These are phyloP conservation scores for Coniferiporia weirii DNA, from an alignment of 1,284 basidiomycete genomes.

Conservation along the genomic window DNA sequence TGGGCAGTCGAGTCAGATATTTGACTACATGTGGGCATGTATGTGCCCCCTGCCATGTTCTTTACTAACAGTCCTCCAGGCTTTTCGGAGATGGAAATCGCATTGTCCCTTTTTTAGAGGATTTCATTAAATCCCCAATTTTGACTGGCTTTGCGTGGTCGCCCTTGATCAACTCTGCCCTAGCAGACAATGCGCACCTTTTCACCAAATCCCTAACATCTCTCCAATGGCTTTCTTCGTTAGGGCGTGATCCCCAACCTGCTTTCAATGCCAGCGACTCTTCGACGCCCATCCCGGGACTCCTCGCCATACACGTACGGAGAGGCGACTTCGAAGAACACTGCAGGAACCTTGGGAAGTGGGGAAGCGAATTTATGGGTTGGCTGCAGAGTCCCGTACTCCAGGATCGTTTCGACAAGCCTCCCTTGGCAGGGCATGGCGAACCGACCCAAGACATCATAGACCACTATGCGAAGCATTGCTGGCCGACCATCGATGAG, in stretches of 20 bases:
- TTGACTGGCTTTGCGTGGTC: slow-evolving; percentile 37
- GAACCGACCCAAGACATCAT: slow-evolving; percentile 9
- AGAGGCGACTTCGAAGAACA: slow-evolving; percentile 54
- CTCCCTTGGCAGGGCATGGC: background rate
- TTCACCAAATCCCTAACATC: background rate
- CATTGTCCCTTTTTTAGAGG: slow-evolving; percentile 28
- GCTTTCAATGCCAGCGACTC: background rate
- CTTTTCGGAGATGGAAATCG: slow-evolving; percentile 10
- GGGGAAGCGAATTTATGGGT: slow-evolving; percentile 36
- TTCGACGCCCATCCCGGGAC: slow-evolving; percentile 26
- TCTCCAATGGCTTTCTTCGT: background rate
- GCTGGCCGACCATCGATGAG: slow-evolving; percentile 37
- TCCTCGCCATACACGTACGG: slow-evolving; percentile 54
- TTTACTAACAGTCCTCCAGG: background rate
- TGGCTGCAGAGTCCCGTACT: slow-evolving; percentile 39
- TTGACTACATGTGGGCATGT: slow-evolving; percentile 10
- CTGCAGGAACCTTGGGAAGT: slow-evolving; percentile 41
- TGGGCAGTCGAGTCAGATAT: slow-evolving; percentile 8
- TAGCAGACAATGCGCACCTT: slow-evolving; percentile 15
- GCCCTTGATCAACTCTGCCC: slow-evolving; percentile 32
- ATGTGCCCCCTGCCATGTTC: background rate
- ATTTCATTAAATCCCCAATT: slow-evolving; percentile 35
- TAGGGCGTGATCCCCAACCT: background rate
- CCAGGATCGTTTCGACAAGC: slow-evolving; percentile 31
- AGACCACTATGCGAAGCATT: slow-evolving; percentile 22